phyloP scores from a whole-genome alignment of 108 stramenopile species.

The Hondaea fermentalgiana region DNA sequence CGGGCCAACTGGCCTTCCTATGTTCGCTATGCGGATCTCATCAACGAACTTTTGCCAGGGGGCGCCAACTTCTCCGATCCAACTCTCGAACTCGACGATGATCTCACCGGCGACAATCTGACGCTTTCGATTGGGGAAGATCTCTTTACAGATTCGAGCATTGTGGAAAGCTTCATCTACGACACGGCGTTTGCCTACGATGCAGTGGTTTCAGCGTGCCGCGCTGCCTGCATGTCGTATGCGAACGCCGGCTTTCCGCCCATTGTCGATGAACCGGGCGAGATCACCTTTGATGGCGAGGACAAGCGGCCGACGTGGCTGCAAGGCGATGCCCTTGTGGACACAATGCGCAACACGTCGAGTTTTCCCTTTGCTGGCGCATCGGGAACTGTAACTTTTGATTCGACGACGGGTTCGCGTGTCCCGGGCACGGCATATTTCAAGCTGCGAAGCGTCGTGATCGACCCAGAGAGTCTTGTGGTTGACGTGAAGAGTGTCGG shows the following conservation, averaged over 20 bases:
- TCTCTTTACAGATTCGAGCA: not conserved
- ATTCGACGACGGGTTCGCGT: not conserved
- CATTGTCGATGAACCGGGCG: not conserved
- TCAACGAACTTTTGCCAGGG: not conserved
- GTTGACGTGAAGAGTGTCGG: not conserved
- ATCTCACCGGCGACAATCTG: not conserved
- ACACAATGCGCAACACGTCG: not conserved
- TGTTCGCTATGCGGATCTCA: not conserved
- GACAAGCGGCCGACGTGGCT: not conserved
- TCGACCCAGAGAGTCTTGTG: not conserved
- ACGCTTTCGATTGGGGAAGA: not conserved
- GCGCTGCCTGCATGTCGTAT: not conserved
- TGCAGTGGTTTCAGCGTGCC: not conserved
- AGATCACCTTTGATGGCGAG: not conserved
- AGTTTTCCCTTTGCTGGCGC: not conserved
- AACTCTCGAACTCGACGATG: not conserved
- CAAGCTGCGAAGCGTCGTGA: not conserved
- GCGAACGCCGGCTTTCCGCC: not conserved
- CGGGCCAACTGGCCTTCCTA: not conserved
- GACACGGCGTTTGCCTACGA: slow-evolving; percentile 3
- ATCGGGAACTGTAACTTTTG: not conserved
- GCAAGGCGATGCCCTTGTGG: not conserved
- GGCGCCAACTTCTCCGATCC: not conserved
- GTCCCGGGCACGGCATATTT: not conserved
- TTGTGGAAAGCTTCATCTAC: not conserved